These are phyloP conservation scores for Diaporthe vexans DNA, from an alignment of 2,329 filamentous ascomycete genomes.

Conservation along the genomic window DNA sequence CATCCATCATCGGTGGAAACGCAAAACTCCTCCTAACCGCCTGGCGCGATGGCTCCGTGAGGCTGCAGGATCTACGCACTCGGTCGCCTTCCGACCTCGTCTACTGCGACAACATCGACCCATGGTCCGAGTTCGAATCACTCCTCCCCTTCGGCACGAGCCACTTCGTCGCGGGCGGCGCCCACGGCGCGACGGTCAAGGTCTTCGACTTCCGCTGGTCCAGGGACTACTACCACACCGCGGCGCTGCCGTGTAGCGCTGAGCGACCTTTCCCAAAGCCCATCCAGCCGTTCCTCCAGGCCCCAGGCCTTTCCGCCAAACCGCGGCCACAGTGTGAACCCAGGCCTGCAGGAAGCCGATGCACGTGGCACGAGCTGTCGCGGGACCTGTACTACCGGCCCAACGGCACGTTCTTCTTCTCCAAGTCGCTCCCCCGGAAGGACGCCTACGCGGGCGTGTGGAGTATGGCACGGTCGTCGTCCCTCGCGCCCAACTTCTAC, in stretches of 20 bases:
- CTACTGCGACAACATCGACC: slow-evolving; percentile 68
- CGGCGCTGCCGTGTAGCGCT: slow-evolving; percentile 60
- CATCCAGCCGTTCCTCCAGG: slow-evolving; percentile 48
- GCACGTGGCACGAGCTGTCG: slow-evolving; percentile 64
- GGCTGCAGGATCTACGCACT: slow-evolving; percentile 65
- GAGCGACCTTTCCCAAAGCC: slow-evolving; percentile 54
- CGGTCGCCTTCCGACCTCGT: slow-evolving; percentile 61
- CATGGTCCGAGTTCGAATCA: slow-evolving; percentile 60
- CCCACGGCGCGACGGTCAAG: slow-evolving; percentile 58
- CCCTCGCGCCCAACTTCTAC: slow-evolving; percentile 63
- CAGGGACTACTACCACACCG: slow-evolving; percentile 62
- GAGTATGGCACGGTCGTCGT: slow-evolving; percentile 62
- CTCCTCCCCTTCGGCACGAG: slow-evolving; percentile 65
- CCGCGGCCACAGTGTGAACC: slow-evolving; percentile 52
- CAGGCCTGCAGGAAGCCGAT: slow-evolving; percentile 50
- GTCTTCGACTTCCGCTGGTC: slow-evolving; percentile 69
- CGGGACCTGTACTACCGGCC: slow-evolving; percentile 61
- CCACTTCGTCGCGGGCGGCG: slow-evolving; percentile 65
- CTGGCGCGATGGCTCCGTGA: slow-evolving; percentile 66
- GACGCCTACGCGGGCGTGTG: slow-evolving; percentile 53
- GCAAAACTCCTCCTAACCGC: slow-evolving; percentile 62
- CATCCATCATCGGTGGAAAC: slow-evolving; percentile 50
- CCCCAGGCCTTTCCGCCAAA: slow-evolving; percentile 32
- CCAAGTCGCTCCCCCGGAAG: slow-evolving; percentile 46
- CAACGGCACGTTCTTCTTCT: slow-evolving; percentile 63